Base-by-base conservation (phyloP, 257 asterid species). In the Ballota nigra region DNA sequence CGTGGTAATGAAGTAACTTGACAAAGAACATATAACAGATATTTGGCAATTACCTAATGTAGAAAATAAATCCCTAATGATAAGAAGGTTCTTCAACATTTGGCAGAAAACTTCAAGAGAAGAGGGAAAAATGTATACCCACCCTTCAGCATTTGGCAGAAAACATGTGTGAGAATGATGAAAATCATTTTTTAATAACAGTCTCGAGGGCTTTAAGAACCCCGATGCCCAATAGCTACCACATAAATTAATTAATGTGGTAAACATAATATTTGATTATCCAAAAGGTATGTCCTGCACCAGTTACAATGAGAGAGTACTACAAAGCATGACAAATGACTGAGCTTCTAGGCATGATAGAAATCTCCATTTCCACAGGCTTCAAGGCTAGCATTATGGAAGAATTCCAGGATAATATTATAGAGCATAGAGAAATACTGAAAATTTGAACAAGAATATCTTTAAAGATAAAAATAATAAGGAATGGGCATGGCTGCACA, bases 311-410 rank as follows among this genome's bases (percentile, higher is more conserved):
- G 41, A 53, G 24, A 18, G 33, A 72, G 47, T 26, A 52, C 11
- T 11, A 67, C 47, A 70, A 40, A 52, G 38, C 55, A 45, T 0
- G 9, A 9, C 16, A 23, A 41, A 43, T 18, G 6, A 57, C 59
- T 38, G 43, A 69, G 66, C 28, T 55, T 69, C 66, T 10, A 57
- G 63, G 38, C 3, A 26, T 61, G 57, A 63, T 23, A 71, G n/a
- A 20, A 72, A 52, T 9, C 31, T 58, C 56, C 10, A 6, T 49
- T 34, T 52, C 45, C 41, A 18, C n/a, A 10, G 40, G 31, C 38
- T 43, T 45, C 12, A 11, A 41, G 29, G 34, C n/a, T 8, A 29
- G 20, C 36, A 36, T 22, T 53, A 10, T 55, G 31, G 7, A n/a
- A n/a, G 29, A 22, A 22, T n/a, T 31, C 8, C n/a, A 55, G 10